Base-by-base conservation (phyloP, 1,139 yeast species). In the Candida sanyaensis region DNA sequence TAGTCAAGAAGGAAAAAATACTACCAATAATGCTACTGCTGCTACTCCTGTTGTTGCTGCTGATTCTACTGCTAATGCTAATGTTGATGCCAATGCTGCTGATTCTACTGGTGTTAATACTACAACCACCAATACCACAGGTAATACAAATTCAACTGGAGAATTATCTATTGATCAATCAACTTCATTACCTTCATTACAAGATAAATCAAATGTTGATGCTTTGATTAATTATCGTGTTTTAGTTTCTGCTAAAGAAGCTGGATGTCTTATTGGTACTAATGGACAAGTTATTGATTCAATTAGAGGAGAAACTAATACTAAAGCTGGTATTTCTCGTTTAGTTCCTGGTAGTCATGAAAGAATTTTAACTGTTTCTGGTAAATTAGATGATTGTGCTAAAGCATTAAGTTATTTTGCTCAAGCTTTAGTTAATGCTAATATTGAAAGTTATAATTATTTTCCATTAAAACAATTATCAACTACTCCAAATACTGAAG, bases 241-340 rank as follows among this genome's bases (percentile, higher is more conserved):
- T 2, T 74, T 91, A 40, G 89, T 91, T 23, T 83, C 95, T 10
- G 83, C 95, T 48, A 88, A 87, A 63, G 97, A 91, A 66, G 92
- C 96, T 11, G 97, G 97, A 17, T 88, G 92, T 53, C 83, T 91
- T 53, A 91, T 91, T 60, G 97, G 97, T 42, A 88, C 88, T 59
- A 86, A 83, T 56, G 97, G 97, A 40, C 77, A 80, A 50, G 88
- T 87, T 46, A 91, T 91, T 52, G 88, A 92, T 50, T 80, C 82
- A 32, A 83, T 91, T 46, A 78, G 97, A 55, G 91, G 83, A 43
- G 81, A 80, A 53, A 88, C 95, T 38, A 81, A 81, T 49, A 92
- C 93, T 52, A 88, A 87, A 64, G 96, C 96, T 5, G 97, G 96
- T 23, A 91, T 91, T 44, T 86, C 96, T 28, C 87, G 87, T 59